These are phyloP conservation scores for Zygosaccharomyces pseudobailii DNA, from an alignment of 1,139 yeast species.

Conservation along the genomic window DNA sequence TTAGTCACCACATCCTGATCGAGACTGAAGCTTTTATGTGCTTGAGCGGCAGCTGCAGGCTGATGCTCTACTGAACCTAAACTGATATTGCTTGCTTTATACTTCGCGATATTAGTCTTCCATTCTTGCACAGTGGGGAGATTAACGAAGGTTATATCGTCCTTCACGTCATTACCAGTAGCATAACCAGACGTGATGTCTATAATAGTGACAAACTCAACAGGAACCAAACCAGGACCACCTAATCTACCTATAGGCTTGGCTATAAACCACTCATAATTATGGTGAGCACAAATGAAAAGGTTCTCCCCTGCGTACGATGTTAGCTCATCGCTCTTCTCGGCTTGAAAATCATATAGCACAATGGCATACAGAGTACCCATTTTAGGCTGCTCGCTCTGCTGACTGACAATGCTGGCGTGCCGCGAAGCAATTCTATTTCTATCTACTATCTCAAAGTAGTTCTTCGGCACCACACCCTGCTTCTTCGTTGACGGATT, in stretches of 20 bases:
- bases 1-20: constrained; percentile 39
- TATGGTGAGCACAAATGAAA: constrained; percentile 92
- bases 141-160: constrained; percentile 56
- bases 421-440: constrained; percentile 28
- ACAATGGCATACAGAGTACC: constrained; percentile 58
- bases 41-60: neutral
- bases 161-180: constrained; percentile 43
- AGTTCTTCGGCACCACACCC: constrained; percentile 84
- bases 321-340: constrained; percentile 80
- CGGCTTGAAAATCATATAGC: constrained; percentile 82
- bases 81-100: constrained; percentile 84
- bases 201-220: constrained; percentile 78
- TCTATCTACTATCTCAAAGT: constrained; percentile 76
- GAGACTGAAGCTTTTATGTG: constrained; percentile 35
- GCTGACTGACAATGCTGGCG: constrained; percentile 12
- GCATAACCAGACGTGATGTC: constrained; percentile 65
- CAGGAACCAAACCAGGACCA: constrained; percentile 96
- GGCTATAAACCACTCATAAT: constrained; percentile 95
- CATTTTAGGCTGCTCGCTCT: constrained; percentile 21
- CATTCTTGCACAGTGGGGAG: constrained; percentile 94
- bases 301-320: constrained; percentile 83
- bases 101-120: constrained; percentile 87
- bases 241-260: constrained; percentile 93
- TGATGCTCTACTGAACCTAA: constrained; percentile 40
- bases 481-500: constrained; percentile 73